phyloP scores from a whole-genome alignment of 257 asterid genomes.

The Solanum lignicaule region DNA sequence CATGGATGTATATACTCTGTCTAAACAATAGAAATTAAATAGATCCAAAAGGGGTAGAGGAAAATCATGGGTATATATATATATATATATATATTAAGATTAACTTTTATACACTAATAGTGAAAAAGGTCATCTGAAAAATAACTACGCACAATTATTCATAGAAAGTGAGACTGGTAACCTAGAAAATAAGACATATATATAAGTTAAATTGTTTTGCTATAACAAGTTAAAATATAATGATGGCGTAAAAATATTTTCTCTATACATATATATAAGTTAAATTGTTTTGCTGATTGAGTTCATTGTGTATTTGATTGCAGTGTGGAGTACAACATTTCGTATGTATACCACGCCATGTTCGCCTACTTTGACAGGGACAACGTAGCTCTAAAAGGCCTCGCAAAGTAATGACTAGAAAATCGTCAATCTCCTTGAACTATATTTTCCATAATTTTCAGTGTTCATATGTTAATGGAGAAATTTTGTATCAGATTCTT shows the following conservation, averaged over 20 bases:
- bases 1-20: background rate
- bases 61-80: background rate
- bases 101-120: background rate
- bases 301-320: constrained; percentile 3
- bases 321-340: constrained; percentile 78
- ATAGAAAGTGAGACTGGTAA: background rate
- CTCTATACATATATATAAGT: background rate
- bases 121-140: background rate
- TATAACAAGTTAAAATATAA: background rate
- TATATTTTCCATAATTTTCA: background rate
- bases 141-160: background rate
- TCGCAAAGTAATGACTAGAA: constrained; percentile 53
- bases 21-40: background rate
- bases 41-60: background rate
- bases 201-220: no score
- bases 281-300: background rate
- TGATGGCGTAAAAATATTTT: background rate
- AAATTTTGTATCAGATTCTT: constrained; percentile 43
- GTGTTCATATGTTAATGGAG: background rate
- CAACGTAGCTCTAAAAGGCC: constrained; percentile 75
- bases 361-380: constrained; percentile 83
- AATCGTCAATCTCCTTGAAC: background rate
- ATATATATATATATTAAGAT: background rate
- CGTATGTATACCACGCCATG: constrained; percentile 70
- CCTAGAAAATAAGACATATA: no score